A percentile compares a stretch with the other conserved stretches of the same genome.
Conservation (phyloP, 192 early-diverging fungal species). For the Mortierella claussenii region DNA sequence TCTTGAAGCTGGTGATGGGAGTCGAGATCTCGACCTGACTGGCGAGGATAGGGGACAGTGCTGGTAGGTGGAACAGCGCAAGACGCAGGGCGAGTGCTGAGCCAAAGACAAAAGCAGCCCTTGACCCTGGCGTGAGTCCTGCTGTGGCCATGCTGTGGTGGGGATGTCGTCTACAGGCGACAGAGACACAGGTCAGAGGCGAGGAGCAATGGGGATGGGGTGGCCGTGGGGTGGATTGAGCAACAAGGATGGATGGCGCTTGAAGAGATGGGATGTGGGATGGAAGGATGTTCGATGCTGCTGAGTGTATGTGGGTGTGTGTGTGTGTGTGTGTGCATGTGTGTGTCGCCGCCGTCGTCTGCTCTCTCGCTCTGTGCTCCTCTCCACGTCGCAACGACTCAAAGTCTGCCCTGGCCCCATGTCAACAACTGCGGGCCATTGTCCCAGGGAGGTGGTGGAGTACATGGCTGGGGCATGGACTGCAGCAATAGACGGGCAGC, state of each 20-base stretch:
- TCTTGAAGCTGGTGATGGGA: slow-evolving; percentile 88
- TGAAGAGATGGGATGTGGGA: too few species aligned
- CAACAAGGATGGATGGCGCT: not conserved
- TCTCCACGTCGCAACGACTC: too few species aligned
- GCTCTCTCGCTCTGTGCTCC: too few species aligned
- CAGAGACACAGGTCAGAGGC: not conserved
- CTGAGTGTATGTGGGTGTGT: too few species aligned
- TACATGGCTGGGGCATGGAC: too few species aligned
- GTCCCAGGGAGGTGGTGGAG: too few species aligned
- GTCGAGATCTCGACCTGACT: slow-evolving; percentile 83
- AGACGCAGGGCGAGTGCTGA: slow-evolving; percentile 56
- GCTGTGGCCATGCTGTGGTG: not conserved
- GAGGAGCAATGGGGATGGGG: not conserved
- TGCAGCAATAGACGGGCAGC: too few species aligned
- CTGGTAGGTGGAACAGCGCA: slow-evolving; percentile 58
- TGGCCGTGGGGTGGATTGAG: not conserved
- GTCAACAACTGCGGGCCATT: too few species aligned
- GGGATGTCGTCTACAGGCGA: not conserved
- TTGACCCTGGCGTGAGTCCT: not conserved
- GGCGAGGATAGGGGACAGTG: slow-evolving; percentile 57
- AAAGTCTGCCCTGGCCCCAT: too few species aligned
- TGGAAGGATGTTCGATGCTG: too few species aligned
- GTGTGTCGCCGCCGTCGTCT: too few species aligned
- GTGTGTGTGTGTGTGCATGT: too few species aligned
- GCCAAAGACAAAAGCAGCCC: slow-evolving; percentile 24